Percentiles rank a stretch among this genome's conserved stretches.
Conservation (phyloP, 2,329 filamentous ascomycete genomes). For the Diplocarpon mali region DNA sequence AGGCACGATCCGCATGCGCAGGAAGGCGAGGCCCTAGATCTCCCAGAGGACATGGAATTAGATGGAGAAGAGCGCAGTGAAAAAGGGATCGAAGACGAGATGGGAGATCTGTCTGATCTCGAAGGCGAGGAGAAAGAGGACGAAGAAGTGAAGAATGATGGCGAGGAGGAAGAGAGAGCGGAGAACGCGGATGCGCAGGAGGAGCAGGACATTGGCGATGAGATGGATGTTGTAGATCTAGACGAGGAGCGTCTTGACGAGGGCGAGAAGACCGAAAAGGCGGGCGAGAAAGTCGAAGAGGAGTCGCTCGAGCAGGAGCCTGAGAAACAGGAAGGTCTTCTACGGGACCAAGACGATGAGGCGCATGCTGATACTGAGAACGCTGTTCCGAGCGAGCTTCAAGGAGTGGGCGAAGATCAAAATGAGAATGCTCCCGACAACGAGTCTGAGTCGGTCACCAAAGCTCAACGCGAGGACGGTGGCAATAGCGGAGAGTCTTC, state of each 20-base stretch:
- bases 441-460: constrained; percentile 47
- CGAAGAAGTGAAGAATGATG: constrained; percentile 28
- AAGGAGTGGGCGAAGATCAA: constrained; percentile 53
- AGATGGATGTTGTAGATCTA: constrained; percentile 26
- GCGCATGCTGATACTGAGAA: constrained; percentile 47
- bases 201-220: constrained; percentile 28
- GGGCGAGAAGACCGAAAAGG: constrained; percentile 38
- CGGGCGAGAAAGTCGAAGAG: constrained; percentile 36
- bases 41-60: constrained; percentile 62
- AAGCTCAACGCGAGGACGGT: constrained; percentile 55
- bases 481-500: constrained; percentile 53
- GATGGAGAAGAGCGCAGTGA: constrained; percentile 44
- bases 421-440: constrained; percentile 52
- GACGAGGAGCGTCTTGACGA: constrained; percentile 25
- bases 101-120: constrained; percentile 46
- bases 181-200: constrained; percentile 30
- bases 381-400: constrained; percentile 50
- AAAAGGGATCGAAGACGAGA: constrained; percentile 30
- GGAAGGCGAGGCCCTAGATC: constrained; percentile 55
- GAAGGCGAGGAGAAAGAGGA: constrained; percentile 30
- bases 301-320: constrained; percentile 41
- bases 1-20: constrained; percentile 55
- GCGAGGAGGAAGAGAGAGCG: constrained; percentile 35
- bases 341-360: constrained; percentile 34
- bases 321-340: constrained; percentile 35